A percentile compares a stretch with the other conserved stretches of the same genome.
Evolutionary conservation across 805 yeast genomes (phyloP).

Genomic region (Brettanomyces bruxellensis): DNA sequence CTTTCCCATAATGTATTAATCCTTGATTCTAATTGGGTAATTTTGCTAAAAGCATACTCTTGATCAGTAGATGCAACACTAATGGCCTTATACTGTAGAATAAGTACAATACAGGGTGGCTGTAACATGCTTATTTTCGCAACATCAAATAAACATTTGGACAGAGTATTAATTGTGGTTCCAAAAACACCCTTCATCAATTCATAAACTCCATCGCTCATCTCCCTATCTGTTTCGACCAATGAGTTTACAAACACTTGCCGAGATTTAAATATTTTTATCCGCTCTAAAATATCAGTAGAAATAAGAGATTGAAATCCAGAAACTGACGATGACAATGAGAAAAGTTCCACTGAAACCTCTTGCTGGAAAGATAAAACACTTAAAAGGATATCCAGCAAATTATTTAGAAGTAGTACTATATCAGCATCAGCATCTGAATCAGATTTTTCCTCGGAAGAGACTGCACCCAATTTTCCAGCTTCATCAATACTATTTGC

Average conservation of each 20-base stretch:
- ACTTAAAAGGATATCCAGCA: background rate
- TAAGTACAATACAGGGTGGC: constrained; percentile 32
- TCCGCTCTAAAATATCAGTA: constrained; percentile 16
- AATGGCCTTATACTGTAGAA: constrained; percentile 31
- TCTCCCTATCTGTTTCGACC: constrained; percentile 23
- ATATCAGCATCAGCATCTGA: background rate
- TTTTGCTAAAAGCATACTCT: constrained; percentile 48
- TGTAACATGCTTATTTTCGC: constrained; percentile 31
- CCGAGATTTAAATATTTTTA: constrained; percentile 8
- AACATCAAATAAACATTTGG: constrained; percentile 25
- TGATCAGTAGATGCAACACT: constrained; percentile 43
- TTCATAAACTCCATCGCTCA: constrained; percentile 19
- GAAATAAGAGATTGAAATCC: constrained; percentile 34
- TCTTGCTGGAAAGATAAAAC: constrained; percentile 34
- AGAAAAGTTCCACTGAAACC: constrained; percentile 34
- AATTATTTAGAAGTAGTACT: background rate
- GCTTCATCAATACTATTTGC: background rate
- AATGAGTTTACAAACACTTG: constrained; percentile 7
- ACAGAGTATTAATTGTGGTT: constrained; percentile 17
- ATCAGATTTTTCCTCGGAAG: background rate
- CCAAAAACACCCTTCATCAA: constrained; percentile 24
- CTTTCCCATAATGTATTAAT: constrained; percentile 49
- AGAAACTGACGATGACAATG: constrained; percentile 29
- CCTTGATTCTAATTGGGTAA: constrained; percentile 44
- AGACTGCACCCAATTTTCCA: background rate